Percentiles rank a stretch among this genome's conserved stretches.
These are phyloP conservation scores for Fusarium algeriense DNA, from an alignment of 2,329 filamentous ascomycete species.

Conservation along the genomic window DNA sequence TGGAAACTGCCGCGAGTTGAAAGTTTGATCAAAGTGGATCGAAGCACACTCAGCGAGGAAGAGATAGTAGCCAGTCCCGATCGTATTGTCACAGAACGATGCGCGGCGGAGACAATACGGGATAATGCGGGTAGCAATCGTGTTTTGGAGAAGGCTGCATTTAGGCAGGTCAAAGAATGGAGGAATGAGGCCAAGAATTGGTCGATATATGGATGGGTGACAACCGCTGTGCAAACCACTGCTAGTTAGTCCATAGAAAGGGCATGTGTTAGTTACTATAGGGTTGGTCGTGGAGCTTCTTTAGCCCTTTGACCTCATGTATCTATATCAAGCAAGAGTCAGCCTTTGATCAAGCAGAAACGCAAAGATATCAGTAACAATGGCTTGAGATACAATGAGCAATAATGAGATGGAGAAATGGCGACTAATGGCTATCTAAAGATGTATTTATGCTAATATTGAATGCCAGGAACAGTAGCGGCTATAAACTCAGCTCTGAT, in stretches of 20 bases:
- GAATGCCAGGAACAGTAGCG: too few relatives aligned
- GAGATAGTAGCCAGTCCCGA: neutral
- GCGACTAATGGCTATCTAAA: neutral
- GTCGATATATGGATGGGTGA: conserved; percentile 15
- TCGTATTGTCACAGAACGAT: neutral
- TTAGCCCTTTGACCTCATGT: too few relatives aligned
- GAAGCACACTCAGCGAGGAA: neutral
- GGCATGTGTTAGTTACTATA: too few relatives aligned
- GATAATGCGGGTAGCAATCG: neutral
- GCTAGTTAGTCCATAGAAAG: rapidly evolving
- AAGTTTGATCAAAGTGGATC: neutral
- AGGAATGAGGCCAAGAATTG: conserved; percentile 15
- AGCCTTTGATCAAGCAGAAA: neutral
- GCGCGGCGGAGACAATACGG: conserved; percentile 5
- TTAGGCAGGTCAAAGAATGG: neutral
- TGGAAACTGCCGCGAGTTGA: neutral
- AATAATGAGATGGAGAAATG: neutral
- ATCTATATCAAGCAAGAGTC: neutral
- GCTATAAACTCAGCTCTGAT: too few relatives aligned
- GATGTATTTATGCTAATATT: neutral
- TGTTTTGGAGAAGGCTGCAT: conserved; percentile 8
- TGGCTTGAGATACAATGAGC: rapidly evolving
- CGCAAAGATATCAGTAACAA: neutral
- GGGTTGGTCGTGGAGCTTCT: too few relatives aligned
- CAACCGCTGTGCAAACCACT: neutral